phyloP scores from a whole-genome alignment of 1,139 yeast genomes.

The Candida freyschussii region DNA sequence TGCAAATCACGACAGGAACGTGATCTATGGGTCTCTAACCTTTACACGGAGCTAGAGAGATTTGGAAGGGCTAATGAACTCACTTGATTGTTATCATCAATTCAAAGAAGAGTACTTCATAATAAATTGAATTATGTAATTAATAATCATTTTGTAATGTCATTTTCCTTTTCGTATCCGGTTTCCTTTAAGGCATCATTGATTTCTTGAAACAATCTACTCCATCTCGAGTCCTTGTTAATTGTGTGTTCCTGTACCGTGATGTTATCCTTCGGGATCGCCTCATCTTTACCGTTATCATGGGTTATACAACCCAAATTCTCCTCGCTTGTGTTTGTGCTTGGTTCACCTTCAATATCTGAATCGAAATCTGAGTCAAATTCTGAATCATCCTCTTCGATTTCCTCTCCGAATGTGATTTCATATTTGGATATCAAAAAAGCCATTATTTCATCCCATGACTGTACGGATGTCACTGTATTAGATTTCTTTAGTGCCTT shows the following conservation, averaged over 20 bases:
- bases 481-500: background rate
- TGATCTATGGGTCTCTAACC: slow-evolving; percentile 73
- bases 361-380: slow-evolving; percentile 14
- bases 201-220: slow-evolving; percentile 20
- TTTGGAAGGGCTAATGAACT: slow-evolving; percentile 24
- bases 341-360: slow-evolving; percentile 10
- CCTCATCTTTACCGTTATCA: slow-evolving; percentile 1
- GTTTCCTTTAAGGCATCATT: slow-evolving; percentile 21
- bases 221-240: slow-evolving; percentile 15
- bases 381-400: slow-evolving; percentile 3
- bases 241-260: slow-evolving; percentile 4
- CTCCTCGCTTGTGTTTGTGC: slow-evolving; percentile 3
- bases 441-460: slow-evolving; percentile 26
- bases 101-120: too few species aligned
- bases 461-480: slow-evolving; percentile 5
- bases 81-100: too few species aligned
- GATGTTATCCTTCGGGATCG: slow-evolving; percentile 1
- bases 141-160: too few species aligned
- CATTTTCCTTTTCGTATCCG: too few species aligned
- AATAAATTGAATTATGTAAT: too few species aligned
- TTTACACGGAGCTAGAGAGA: slow-evolving; percentile 63
- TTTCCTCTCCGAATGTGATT: slow-evolving; percentile 11
- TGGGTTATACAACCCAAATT: slow-evolving; percentile 1
- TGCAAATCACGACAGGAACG: slow-evolving; percentile 79
- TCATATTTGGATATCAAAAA: slow-evolving; percentile 13